Evolutionary conservation across 179 eudicot genomes (phyloP).

Genomic region (Beta lomatogona): DNA sequence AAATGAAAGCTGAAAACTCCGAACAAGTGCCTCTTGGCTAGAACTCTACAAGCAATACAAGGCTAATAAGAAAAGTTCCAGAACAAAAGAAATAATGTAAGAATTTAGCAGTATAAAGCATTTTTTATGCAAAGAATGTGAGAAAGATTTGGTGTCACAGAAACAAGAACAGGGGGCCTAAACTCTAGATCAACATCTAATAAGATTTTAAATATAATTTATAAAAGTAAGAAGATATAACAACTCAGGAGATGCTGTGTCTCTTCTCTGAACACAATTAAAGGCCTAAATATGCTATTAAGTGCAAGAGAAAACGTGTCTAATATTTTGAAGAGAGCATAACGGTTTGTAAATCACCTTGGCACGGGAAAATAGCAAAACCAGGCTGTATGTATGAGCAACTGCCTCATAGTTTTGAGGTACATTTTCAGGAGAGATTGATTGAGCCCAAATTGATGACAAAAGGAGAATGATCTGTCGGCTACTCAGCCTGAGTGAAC

Average conservation of each 20-base stretch:
- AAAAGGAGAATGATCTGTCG: conserved; percentile 84
- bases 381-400: conserved; percentile 95
- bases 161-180: background rate
- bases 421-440: conserved; percentile 74
- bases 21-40: conserved; percentile 70
- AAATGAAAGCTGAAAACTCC: conserved; percentile 95
- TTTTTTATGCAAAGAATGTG: background rate
- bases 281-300: background rate
- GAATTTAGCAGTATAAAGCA: background rate
- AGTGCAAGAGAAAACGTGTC: background rate
- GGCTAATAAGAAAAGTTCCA: conserved; percentile 4
- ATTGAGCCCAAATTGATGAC: conserved; percentile 92
- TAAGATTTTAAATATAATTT: background rate
- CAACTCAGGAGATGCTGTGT: background rate
- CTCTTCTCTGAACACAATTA: background rate
- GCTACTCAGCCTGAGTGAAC: conserved; percentile 85
- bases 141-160: background rate
- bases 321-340: background rate
- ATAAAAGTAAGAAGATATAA: background rate
- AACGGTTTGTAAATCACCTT: conserved; percentile 54
- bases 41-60: conserved; percentile 58
- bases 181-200: background rate
- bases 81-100: background rate
- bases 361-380: conserved; percentile 77
- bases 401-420: conserved; percentile 96